Evolutionary conservation across 1,284 basidiomycete species (phyloP).

Genomic region (Boletus subluridellus): DNA sequence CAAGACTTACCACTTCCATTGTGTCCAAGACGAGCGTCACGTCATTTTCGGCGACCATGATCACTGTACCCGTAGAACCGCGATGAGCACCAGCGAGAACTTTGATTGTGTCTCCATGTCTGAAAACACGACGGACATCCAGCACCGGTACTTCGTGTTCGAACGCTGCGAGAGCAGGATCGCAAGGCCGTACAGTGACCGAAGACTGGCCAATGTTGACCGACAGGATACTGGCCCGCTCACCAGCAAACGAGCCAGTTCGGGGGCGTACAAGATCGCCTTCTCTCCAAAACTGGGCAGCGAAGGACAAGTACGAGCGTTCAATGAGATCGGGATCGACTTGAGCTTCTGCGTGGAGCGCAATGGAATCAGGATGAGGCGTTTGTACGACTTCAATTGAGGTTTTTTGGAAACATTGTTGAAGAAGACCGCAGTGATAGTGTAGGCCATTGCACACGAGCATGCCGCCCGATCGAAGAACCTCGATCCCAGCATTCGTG

Average conservation of each 20-base stretch:
- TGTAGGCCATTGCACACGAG: neutral
- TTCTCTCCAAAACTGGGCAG: neutral
- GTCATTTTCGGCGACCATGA: neutral
- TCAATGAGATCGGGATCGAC: neutral
- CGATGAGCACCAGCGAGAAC: neutral
- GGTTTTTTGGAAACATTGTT: neutral
- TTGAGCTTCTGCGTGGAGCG: neutral
- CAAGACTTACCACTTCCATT: neutral
- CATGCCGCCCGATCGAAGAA: neutral
- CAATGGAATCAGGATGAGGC: neutral
- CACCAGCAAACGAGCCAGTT: neutral
- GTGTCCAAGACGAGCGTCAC: neutral
- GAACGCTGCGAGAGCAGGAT: neutral
- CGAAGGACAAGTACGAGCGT: neutral
- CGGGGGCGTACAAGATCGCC: neutral
- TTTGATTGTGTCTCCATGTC: neutral
- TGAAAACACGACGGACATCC: neutral
- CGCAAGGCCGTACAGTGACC: neutral
- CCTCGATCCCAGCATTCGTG: neutral
- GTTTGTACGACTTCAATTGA: neutral
- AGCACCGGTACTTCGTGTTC: neutral
- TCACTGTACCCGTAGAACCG: neutral
- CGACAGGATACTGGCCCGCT: neutral
- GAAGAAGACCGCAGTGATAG: neutral
- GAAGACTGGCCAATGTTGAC: neutral